phyloP scores from a whole-genome alignment of 352 stramenopile genomes.

The Phytophthora pistaciae region DNA sequence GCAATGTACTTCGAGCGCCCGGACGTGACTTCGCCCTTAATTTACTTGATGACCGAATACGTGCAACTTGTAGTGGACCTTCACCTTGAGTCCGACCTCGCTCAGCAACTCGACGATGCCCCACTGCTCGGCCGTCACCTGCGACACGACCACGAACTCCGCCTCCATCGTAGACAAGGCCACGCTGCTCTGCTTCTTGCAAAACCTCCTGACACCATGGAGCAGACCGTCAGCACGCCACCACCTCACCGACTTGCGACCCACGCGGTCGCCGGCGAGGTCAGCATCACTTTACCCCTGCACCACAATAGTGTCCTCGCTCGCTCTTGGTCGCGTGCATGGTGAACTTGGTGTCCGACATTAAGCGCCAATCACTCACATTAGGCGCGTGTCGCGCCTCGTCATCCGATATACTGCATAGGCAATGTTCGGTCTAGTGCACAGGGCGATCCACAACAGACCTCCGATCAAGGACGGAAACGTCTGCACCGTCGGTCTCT shows the following conservation, averaged over 20 bases:
- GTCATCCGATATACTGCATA: conserved; percentile 35
- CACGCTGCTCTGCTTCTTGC: conserved; percentile 33
- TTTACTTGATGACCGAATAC: conserved; percentile 21
- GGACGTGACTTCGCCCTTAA: conserved; percentile 5
- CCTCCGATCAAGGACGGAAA: conserved; percentile 48
- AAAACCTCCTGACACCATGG: conserved; percentile 18
- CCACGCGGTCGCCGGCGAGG: conserved; percentile 22
- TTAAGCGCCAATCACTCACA: conserved; percentile 15
- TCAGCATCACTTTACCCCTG: conserved; percentile 32
- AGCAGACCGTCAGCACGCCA: conserved; percentile 11
- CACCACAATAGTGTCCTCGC: not conserved
- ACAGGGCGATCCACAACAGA: conserved; percentile 43
- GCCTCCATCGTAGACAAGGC: too few species aligned
- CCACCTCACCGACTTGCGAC: conserved; percentile 34
- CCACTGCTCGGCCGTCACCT: conserved; percentile 15
- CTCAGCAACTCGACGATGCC: conserved; percentile 8
- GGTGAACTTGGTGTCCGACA: conserved; percentile 17
- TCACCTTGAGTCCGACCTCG: not conserved
- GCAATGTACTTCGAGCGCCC: conserved; percentile 13
- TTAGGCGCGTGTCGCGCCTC: conserved; percentile 16
- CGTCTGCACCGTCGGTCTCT: not conserved
- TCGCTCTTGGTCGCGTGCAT: conserved; percentile 4
- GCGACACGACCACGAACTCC: too few species aligned
- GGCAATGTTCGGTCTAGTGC: conserved; percentile 37
- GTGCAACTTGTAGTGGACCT: not conserved